These are phyloP conservation scores for Ganoderma sinense DNA, from an alignment of 1,284 basidiomycete species.

Conservation along the genomic window DNA sequence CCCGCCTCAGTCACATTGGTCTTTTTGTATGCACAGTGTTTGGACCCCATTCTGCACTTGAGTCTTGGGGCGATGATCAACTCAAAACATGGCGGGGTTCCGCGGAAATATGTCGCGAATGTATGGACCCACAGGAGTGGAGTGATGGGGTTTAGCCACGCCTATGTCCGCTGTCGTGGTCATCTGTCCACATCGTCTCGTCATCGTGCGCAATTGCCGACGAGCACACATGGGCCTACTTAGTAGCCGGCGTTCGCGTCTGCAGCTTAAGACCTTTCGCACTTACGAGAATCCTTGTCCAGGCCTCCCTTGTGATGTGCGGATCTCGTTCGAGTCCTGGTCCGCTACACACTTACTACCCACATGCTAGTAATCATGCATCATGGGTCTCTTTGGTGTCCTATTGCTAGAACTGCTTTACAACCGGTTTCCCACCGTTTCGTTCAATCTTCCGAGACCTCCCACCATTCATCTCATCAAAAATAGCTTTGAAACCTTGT, in stretches of 20 bases:
- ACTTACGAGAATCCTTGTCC: background rate
- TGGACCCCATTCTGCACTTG: background rate
- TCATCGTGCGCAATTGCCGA: slow-evolving; percentile 3
- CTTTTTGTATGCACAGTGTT: background rate
- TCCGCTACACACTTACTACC: background rate
- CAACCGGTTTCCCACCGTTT: background rate
- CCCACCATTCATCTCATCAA: background rate
- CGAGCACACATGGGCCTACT: background rate
- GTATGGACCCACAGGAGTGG: background rate
- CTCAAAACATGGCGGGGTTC: background rate
- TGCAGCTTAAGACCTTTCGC: background rate
- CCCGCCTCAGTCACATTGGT: background rate
- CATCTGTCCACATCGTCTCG: background rate
- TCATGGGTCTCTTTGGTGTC: background rate
- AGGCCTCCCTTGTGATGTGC: background rate
- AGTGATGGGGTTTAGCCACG: slow-evolving; percentile 3
- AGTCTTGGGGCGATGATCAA: background rate
- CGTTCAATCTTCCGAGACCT: background rate
- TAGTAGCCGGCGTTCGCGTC: background rate
- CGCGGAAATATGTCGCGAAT: background rate
- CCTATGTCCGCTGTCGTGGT: background rate
- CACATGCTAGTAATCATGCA: background rate
- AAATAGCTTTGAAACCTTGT: background rate
- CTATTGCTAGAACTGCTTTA: background rate
- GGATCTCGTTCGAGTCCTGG: background rate